phyloP scores from a whole-genome alignment of 192 early-diverging fungal species.

The Coemansia sp. region DNA sequence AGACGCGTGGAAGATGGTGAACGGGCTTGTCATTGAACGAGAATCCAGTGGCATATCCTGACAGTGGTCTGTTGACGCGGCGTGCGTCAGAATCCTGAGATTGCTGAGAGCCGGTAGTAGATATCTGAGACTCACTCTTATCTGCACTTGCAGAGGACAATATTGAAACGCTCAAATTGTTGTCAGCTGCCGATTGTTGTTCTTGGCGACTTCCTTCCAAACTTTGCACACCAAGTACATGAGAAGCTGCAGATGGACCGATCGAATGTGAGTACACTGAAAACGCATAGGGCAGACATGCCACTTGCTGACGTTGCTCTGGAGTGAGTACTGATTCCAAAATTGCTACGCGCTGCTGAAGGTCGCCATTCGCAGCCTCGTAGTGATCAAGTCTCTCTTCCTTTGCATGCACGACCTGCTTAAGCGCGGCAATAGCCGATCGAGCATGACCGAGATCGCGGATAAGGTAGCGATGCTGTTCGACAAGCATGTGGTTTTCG shows the following conservation, averaged over 20 bases:
- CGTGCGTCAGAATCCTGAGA: not conserved
- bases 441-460: constrained; percentile 46
- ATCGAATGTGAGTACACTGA: not conserved
- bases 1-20: constrained; percentile 45
- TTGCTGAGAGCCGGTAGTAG: not conserved
- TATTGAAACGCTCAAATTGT: too few relatives aligned
- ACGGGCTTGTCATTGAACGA: constrained; percentile 31
- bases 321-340: constrained; percentile 25
- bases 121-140: not conserved
- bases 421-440: constrained; percentile 39
- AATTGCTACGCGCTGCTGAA: constrained; percentile 33
- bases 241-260: too few relatives aligned
- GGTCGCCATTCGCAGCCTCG: constrained; percentile 27
- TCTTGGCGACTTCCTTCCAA: too few relatives aligned
- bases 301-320: constrained; percentile 30
- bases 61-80: constrained; percentile 26
- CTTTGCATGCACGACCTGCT: constrained; percentile 47
- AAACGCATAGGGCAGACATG: constrained; percentile 15
- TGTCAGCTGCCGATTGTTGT: too few relatives aligned
- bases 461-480: constrained; percentile 47
- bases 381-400: constrained; percentile 42
- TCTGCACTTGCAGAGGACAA: not conserved
- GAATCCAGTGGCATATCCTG: constrained; percentile 35
- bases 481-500: constrained; percentile 50
- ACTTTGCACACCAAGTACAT: too few relatives aligned